Base-by-base conservation (phyloP, 2,329 filamentous ascomycete species). In the Dactylellina drechsleri region DNA sequence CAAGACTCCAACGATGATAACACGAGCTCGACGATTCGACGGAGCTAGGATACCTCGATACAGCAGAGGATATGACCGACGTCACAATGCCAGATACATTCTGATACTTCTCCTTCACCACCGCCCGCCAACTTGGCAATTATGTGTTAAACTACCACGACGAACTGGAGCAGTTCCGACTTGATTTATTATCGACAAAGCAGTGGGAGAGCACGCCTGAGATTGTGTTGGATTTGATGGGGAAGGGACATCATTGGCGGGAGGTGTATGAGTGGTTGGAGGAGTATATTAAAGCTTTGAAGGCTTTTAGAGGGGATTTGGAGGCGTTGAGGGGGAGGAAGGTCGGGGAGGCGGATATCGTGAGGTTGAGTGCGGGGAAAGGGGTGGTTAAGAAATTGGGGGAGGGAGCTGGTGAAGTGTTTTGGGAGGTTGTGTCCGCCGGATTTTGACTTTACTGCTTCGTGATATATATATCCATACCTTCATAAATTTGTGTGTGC, bases 281-380 rank as follows among this genome's bases (percentile, higher is more conserved):
- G 1, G 16, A 58, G 18, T 72, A 52, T 56, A 40, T 60, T 2
- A 57, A 60, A 4, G 60, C 16, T 12, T n/a, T 60, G 8, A 56
- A 54, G 40, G 53, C 59, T 6, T 72, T 72, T 41, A 61, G 59
- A 20, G 43, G 40, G 20, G 57, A 58, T 40, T 28, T 72, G 13
- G 61, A 50, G 54, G 36, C 41, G 3, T 47, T 72, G 23, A 65
- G 60, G 16, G 15, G 56, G 13, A 52, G 36, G 23, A 15, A 54
- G 2, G 54, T 58, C 0, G 54, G 12, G 5, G 58, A 58, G 4
- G 47, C 15, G 47, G 60, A 65, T n/a, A 23, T 60, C 2, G 40
- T 26, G n/a, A 53, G 47, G 36, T 16, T 72, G 16, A 47, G 20
- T 23, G 18, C 47, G 15, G 60, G 67, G 36, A 72, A 72, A 28